phyloP scores from a whole-genome alignment of 176 grass and related monocot genomes.

The Triticum turgidum region DNA sequence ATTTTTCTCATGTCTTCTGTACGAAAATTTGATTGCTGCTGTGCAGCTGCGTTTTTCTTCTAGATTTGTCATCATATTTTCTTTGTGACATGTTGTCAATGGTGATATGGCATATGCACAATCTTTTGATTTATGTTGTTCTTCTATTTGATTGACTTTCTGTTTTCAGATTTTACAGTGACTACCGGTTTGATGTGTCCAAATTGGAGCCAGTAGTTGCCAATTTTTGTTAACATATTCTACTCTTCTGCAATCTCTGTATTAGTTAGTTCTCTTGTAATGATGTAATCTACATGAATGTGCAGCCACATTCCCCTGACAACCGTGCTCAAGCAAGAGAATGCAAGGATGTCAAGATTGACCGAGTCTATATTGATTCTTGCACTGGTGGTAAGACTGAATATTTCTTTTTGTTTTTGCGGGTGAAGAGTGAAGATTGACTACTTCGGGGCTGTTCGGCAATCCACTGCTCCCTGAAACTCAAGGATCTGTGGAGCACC shows the following conservation, averaged over 20 bases:
- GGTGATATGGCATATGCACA: too few species aligned
- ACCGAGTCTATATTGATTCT: slow-evolving; percentile 94
- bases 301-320: slow-evolving; percentile 96
- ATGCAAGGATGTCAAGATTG: slow-evolving; percentile 94
- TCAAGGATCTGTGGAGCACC: too few species aligned
- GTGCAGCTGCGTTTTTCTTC: too few species aligned
- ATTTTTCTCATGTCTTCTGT: too few species aligned
- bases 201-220: slow-evolving; percentile 87
- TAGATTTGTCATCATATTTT: too few species aligned
- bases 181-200: slow-evolving; percentile 47
- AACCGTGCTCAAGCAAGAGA: slow-evolving; percentile 94
- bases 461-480: too few species aligned
- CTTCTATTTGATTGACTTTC: background rate
- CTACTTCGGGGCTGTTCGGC: too few species aligned
- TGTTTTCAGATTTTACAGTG: slow-evolving; percentile 59
- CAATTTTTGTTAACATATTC: slow-evolving; percentile 51
- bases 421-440: too few species aligned
- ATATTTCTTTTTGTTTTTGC: slow-evolving; percentile 39
- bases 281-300: background rate
- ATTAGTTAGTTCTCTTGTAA: slow-evolving; percentile 3
- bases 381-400: slow-evolving; percentile 96
- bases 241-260: background rate
- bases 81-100: background rate
- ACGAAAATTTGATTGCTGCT: too few species aligned
- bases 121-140: background rate